Conservation (phyloP, 2,329 filamentous ascomycete species). For the Colletotrichum graminicola region DNA sequence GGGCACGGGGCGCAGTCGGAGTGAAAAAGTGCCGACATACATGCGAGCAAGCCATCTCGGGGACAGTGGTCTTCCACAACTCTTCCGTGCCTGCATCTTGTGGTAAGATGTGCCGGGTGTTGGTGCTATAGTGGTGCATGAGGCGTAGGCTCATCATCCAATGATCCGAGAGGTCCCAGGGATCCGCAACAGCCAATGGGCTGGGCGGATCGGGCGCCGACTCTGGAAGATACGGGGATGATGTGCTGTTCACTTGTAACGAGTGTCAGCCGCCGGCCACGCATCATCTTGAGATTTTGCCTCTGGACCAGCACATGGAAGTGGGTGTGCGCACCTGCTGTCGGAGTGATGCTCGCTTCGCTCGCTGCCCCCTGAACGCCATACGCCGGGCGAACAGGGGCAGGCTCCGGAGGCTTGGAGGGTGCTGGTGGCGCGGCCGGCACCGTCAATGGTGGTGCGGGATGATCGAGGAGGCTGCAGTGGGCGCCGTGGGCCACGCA, state of each 20-base stretch:
- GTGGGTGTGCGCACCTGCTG: constrained; percentile 20
- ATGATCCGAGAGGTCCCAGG: constrained; percentile 43
- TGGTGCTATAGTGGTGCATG: constrained; percentile 52
- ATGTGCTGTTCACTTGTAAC: constrained; percentile 20
- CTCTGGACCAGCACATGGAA: background rate
- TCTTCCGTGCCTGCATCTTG: constrained; percentile 38
- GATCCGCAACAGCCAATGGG: constrained; percentile 18
- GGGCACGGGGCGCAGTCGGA: background rate
- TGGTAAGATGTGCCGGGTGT: constrained; percentile 48
- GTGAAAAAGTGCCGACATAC: constrained; percentile 7
- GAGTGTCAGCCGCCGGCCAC: constrained; percentile 1
- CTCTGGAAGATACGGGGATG: constrained; percentile 22
- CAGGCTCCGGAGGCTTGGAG: constrained; percentile 22
- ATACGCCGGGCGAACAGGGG: constrained; percentile 1
- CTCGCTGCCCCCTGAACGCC: constrained; percentile 1
- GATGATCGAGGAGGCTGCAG: constrained; percentile 46
- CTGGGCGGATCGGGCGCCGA: background rate
- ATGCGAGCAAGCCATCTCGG: constrained; percentile 38
- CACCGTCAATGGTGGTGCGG: background rate
- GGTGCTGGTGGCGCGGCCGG: constrained; percentile 13
- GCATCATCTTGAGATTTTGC: background rate
- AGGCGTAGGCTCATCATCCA: constrained; percentile 53
- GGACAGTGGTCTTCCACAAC: constrained; percentile 40
- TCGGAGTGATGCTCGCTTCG: constrained; percentile 32
- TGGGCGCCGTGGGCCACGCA: constrained; percentile 52